These are phyloP conservation scores for Auricularia cornea DNA, from an alignment of 768 basidiomycete genomes.

Conservation along the genomic window DNA sequence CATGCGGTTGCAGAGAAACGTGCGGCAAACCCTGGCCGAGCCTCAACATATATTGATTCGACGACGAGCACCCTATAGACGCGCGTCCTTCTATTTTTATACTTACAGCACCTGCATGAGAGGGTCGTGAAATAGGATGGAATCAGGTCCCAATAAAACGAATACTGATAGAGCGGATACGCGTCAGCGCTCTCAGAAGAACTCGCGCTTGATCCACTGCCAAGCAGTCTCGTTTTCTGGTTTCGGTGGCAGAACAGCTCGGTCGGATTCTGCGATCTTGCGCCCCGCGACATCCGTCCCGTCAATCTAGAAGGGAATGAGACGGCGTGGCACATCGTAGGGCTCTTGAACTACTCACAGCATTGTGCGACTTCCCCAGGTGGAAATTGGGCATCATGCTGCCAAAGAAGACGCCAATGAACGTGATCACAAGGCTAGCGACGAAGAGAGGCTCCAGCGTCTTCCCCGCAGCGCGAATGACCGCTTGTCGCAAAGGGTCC, in stretches of 20 bases:
- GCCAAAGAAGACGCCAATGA: conserved; percentile 32
- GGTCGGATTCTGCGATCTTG: neutral
- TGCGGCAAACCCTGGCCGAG: too few relatives aligned
- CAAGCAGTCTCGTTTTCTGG: neutral
- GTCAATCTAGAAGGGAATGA: neutral
- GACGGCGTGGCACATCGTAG: too few relatives aligned
- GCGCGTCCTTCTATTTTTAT: too few relatives aligned
- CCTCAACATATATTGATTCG: too few relatives aligned
- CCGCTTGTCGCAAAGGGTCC: conserved; percentile 7
- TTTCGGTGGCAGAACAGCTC: neutral
- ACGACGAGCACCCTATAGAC: too few relatives aligned
- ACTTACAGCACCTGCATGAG: too few relatives aligned
- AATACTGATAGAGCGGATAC: too few relatives aligned
- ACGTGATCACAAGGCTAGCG: conserved; percentile 30
- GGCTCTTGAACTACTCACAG: neutral
- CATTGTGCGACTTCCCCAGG: conserved; percentile 35
- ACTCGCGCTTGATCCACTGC: neutral
- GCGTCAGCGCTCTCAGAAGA: too few relatives aligned
- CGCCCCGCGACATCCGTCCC: neutral
- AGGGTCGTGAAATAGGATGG: neutral
- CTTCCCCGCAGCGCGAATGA: conserved; percentile 20
- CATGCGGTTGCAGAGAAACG: too few relatives aligned
- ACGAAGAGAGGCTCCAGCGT: conserved; percentile 20
- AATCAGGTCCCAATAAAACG: too few relatives aligned
- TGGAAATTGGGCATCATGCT: conserved; percentile 30